Conservation (phyloP, 2,329 filamentous ascomycete genomes). For the Rosellinia necatrix region DNA sequence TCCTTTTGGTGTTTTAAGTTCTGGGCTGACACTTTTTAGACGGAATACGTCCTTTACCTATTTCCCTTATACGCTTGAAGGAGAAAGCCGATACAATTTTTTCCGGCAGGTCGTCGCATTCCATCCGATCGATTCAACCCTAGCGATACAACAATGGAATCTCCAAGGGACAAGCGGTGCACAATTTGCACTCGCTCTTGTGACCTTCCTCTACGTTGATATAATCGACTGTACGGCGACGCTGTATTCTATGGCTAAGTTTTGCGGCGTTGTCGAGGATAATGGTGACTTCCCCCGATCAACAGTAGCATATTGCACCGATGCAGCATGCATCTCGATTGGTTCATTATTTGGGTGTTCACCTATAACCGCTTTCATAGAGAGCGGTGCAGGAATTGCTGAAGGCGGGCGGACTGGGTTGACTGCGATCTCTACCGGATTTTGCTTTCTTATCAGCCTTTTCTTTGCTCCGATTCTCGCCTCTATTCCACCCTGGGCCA, state of each 20-base stretch:
- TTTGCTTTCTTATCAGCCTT: slow-evolving; percentile 72
- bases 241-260: slow-evolving; percentile 80
- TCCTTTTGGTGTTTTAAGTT: neutral
- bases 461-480: slow-evolving; percentile 80
- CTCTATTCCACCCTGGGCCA: slow-evolving; percentile 78
- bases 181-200: slow-evolving; percentile 71
- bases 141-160: slow-evolving; percentile 70
- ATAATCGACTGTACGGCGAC: slow-evolving; percentile 80
- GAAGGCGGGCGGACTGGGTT: slow-evolving; percentile 76
- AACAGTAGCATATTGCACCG: slow-evolving; percentile 76
- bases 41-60: slow-evolving; percentile 72
- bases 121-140: slow-evolving; percentile 67
- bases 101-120: slow-evolving; percentile 75
- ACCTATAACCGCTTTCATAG: slow-evolving; percentile 75
- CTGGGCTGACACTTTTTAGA: slow-evolving; percentile 42
- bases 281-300: slow-evolving; percentile 86
- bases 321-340: slow-evolving; percentile 73
- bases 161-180: slow-evolving; percentile 57
- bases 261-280: slow-evolving; percentile 67
- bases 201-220: slow-evolving; percentile 80
- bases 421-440: slow-evolving; percentile 69
- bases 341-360: slow-evolving; percentile 71
- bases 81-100: slow-evolving; percentile 69
- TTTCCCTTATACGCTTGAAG: slow-evolving; percentile 69
- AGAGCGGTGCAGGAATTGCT: slow-evolving; percentile 75